Base-by-base conservation (phyloP, 2,329 filamentous ascomycete species). In the Calonectria pseudoturangicola region DNA sequence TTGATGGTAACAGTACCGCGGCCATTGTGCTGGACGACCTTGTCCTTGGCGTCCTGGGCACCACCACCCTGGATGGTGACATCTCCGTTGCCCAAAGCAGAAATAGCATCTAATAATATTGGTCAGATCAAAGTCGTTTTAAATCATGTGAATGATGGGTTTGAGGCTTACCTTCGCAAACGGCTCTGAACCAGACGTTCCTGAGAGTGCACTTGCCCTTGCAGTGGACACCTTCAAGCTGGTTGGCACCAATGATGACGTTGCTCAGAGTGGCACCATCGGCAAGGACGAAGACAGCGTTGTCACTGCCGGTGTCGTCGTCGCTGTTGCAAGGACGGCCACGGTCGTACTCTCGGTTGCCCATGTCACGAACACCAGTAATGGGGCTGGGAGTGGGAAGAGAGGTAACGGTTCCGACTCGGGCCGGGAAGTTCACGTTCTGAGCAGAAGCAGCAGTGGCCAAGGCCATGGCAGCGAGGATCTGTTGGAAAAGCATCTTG, bases 111-210 rank as follows among this genome's bases (percentile, higher is more conserved):
- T 71, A 13, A n/a, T 7, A 15, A 25, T 12, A 4, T 62, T 41
- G n/a, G 33, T 60, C 36, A 50, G 62, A 62, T 25, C 21, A 36
- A 12, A 41, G 25, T 16, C n/a, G 1, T 10, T 10, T 56, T 4
- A 27, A 60, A 36, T 12, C 28, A 7, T 41, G 1, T 10, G 30
- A 33, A 13, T 28, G 3, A 13, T 18, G 16, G 25, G 16, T 3
- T 13, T 54, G 9, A 6, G 36, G 33, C 66, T 69, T 63, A 64
- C 66, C 66, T 30, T 85, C 84, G 74, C 83, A 85, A 54, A 85
- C 82, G 50, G 83, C 80, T 18, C 80, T 75, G 79, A 82, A 84
- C 83, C 83, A 84, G 63, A 85, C 83, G 74, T 82, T 82, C 64
- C 77, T 79, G 12, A 82, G 75, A 13, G 80, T 82, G 79, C 72